Conservation (phyloP, 345 rosid species). For the Brassica carinata region DNA sequence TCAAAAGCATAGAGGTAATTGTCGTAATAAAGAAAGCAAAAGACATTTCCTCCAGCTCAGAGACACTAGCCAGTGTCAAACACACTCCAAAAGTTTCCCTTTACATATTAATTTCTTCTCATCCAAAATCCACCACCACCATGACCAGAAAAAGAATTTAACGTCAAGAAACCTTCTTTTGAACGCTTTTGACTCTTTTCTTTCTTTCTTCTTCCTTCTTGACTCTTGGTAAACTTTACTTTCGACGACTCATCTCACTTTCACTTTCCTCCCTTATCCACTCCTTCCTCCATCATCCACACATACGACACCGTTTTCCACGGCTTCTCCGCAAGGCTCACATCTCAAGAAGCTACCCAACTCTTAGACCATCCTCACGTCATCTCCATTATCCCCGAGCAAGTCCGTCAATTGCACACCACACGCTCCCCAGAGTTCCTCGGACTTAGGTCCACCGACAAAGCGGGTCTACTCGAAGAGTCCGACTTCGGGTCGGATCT, state of each 20-base stretch:
- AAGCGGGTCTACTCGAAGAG: slow-evolving; percentile 69
- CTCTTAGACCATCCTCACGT: slow-evolving; percentile 57
- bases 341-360: slow-evolving; percentile 48
- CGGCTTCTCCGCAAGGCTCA: slow-evolving; percentile 82
- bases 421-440: slow-evolving; percentile 94
- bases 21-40: too few relatives aligned
- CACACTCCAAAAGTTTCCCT: too few relatives aligned
- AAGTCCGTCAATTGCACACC: slow-evolving; percentile 68
- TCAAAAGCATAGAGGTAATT: slow-evolving; percentile 3
- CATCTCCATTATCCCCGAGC: slow-evolving; percentile 74
- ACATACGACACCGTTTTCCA: slow-evolving; percentile 88
- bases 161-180: too few relatives aligned
- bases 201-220: too few relatives aligned
- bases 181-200: too few relatives aligned
- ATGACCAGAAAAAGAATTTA: too few relatives aligned
- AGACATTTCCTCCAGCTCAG: too few relatives aligned
- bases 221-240: too few relatives aligned
- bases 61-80: too few relatives aligned
- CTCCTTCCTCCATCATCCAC: slow-evolving; percentile 62
- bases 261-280: slow-evolving; percentile 32
- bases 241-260: too few relatives aligned
- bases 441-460: slow-evolving; percentile 67
- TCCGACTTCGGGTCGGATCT: slow-evolving; percentile 96
- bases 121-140: too few relatives aligned
- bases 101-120: too few relatives aligned